Evolutionary conservation across 2,329 filamentous ascomycete species (phyloP).

Genomic region (Penicillium verrucosum): DNA sequence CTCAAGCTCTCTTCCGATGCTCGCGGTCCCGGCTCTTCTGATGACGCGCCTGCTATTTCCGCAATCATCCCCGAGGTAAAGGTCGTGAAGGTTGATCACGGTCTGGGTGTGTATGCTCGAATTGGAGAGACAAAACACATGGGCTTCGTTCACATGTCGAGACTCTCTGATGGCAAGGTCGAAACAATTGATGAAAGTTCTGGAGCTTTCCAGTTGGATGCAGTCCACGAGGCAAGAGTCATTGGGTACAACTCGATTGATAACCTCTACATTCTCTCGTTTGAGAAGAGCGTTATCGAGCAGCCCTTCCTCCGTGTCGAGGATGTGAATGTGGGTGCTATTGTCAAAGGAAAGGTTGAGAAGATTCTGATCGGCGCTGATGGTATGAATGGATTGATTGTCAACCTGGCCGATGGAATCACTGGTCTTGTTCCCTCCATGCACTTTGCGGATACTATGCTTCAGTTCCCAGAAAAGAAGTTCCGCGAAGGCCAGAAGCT

Average conservation of each 20-base stretch:
- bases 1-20: slow-evolving; percentile 54
- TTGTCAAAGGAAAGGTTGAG: slow-evolving; percentile 79
- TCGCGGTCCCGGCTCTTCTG: slow-evolving; percentile 39
- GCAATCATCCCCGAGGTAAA: slow-evolving; percentile 73
- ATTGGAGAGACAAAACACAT: slow-evolving; percentile 62
- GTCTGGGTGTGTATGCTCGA: slow-evolving; percentile 77
- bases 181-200: slow-evolving; percentile 74
- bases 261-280: slow-evolving; percentile 77
- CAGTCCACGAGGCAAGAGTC: slow-evolving; percentile 75
- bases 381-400: slow-evolving; percentile 76
- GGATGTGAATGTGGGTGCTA: slow-evolving; percentile 76
- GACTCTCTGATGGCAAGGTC: slow-evolving; percentile 83
- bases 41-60: slow-evolving; percentile 53
- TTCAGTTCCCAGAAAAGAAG: slow-evolving; percentile 94
- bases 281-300: slow-evolving; percentile 76
- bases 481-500: slow-evolving; percentile 83
- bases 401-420: slow-evolving; percentile 82
- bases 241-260: slow-evolving; percentile 85
- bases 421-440: slow-evolving; percentile 82
- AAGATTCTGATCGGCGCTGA: slow-evolving; percentile 74
- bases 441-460: slow-evolving; percentile 80
- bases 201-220: slow-evolving; percentile 74
- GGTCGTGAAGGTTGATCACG: slow-evolving; percentile 73
- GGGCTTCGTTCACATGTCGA: slow-evolving; percentile 94
- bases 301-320: slow-evolving; percentile 90